Conservation (phyloP, 2,329 filamentous ascomycete genomes). For the Neonectria magnoliae region DNA sequence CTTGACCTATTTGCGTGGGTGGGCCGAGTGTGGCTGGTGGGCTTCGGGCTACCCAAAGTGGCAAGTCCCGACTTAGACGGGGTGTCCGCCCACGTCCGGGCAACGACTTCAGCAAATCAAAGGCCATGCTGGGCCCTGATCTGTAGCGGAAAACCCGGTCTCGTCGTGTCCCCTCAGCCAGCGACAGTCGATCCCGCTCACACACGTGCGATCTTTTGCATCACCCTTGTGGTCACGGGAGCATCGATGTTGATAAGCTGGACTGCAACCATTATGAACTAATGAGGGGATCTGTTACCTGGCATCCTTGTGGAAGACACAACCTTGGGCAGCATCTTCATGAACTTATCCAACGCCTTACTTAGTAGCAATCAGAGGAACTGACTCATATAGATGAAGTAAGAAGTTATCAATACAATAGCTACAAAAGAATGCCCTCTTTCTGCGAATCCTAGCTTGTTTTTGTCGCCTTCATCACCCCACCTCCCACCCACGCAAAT, state of each 20-base stretch:
- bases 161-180: background rate
- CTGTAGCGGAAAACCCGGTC: background rate
- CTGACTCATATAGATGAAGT: background rate
- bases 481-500: background rate
- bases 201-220: slow-evolving; percentile 5
- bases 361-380: background rate
- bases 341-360: too few species aligned
- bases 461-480: background rate
- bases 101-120: background rate
- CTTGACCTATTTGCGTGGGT: slow-evolving; percentile 22
- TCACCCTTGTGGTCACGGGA: slow-evolving; percentile 3
- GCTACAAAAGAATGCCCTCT: background rate
- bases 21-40: slow-evolving; percentile 25
- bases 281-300: background rate
- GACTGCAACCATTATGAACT: background rate
- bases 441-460: background rate
- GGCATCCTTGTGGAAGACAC: background rate
- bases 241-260: slow-evolving; percentile 11
- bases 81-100: background rate
- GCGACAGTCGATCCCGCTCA: slow-evolving; percentile 10
- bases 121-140: background rate
- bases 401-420: background rate
- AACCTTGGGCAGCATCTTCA: background rate
- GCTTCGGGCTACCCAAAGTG: slow-evolving; percentile 12
- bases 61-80: slow-evolving; percentile 3